Conservation (phyloP, 164 flowering plant species). For the Nymphaea thermarum region DNA sequence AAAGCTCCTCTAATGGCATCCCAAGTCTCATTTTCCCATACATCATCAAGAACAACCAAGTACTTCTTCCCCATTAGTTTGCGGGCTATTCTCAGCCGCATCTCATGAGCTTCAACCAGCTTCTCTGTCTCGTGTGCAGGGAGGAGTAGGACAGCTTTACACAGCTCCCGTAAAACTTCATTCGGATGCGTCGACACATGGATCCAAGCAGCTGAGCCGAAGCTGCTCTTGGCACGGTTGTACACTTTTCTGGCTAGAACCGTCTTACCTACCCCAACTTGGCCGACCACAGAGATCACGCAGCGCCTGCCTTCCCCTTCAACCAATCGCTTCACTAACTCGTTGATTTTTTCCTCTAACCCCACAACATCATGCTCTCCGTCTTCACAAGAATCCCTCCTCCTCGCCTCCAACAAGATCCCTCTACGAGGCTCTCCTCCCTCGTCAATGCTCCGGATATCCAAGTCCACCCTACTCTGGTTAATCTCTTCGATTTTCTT, state of each 20-base stretch:
- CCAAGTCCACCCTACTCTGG: too few species aligned
- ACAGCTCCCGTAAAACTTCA: slow-evolving; percentile 5
- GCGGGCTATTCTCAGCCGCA: slow-evolving; percentile 29
- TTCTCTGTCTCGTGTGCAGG: slow-evolving; percentile 25
- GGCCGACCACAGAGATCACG: slow-evolving; percentile 35
- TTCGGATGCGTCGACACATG: slow-evolving; percentile 33
- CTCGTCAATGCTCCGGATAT: too few species aligned
- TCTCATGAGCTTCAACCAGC: slow-evolving; percentile 27
- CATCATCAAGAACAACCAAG: slow-evolving; percentile 46
- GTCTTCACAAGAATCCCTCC: too few species aligned
- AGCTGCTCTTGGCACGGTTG: slow-evolving; percentile 19
- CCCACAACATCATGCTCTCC: not conserved
- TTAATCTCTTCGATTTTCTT: too few species aligned
- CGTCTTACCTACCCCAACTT: slow-evolving; percentile 56
- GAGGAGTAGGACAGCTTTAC: too few species aligned
- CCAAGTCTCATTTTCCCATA: slow-evolving; percentile 43
- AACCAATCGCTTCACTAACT: not conserved
- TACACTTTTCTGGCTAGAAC: slow-evolving; percentile 33
- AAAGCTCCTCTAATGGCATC: slow-evolving; percentile 19
- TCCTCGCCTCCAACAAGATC: too few species aligned
- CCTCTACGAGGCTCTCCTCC: too few species aligned
- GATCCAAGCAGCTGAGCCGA: slow-evolving; percentile 38
- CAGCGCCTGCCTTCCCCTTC: slow-evolving; percentile 1
- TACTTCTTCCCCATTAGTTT: slow-evolving; percentile 34
- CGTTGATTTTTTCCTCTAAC: not conserved